phyloP scores from a whole-genome alignment of 1,284 basidiomycete genomes.

The Mycena sp. region DNA sequence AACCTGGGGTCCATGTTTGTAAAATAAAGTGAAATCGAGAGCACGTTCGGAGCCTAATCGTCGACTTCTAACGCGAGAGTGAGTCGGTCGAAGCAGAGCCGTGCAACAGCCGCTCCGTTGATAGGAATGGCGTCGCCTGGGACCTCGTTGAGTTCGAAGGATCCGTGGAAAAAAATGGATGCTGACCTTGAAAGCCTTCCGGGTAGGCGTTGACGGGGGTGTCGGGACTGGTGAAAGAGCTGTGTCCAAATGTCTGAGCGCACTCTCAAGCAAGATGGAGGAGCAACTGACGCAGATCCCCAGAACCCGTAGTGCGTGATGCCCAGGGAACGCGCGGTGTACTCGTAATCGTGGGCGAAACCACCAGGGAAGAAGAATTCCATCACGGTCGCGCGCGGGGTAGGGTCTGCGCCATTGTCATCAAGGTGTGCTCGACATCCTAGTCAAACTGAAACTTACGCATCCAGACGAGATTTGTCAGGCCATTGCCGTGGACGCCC shows the following conservation, averaged over 20 bases:
- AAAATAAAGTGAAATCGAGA: too few relatives aligned
- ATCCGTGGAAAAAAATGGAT: not conserved
- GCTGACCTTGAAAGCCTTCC: slow-evolving; percentile 60
- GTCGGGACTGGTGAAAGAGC: slow-evolving; percentile 60
- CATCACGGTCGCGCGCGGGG: slow-evolving; percentile 81
- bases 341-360: slow-evolving; percentile 90
- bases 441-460: too few relatives aligned
- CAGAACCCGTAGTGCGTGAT: slow-evolving; percentile 91
- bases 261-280: not conserved
- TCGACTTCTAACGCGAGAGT: slow-evolving; percentile 52
- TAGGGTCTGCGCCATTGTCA: too few relatives aligned
- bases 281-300: slow-evolving; percentile 51
- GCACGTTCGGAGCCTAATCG: too few relatives aligned
- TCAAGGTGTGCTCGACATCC: too few relatives aligned
- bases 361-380: slow-evolving; percentile 90
- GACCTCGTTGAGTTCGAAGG: not conserved
- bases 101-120: slow-evolving; percentile 57
- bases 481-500: slow-evolving; percentile 88
- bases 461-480: slow-evolving; percentile 90
- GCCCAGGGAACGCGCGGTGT: slow-evolving; percentile 79
- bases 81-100: slow-evolving; percentile 55
- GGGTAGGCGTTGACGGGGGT: slow-evolving; percentile 56
- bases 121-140: slow-evolving; percentile 59
- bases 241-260: slow-evolving; percentile 32
- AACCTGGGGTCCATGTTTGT: too few relatives aligned